Percentiles rank a stretch among this genome's conserved stretches.
phyloP scores from a whole-genome alignment of 768 basidiomycete species.

The Pulveroboletus sp. region DNA sequence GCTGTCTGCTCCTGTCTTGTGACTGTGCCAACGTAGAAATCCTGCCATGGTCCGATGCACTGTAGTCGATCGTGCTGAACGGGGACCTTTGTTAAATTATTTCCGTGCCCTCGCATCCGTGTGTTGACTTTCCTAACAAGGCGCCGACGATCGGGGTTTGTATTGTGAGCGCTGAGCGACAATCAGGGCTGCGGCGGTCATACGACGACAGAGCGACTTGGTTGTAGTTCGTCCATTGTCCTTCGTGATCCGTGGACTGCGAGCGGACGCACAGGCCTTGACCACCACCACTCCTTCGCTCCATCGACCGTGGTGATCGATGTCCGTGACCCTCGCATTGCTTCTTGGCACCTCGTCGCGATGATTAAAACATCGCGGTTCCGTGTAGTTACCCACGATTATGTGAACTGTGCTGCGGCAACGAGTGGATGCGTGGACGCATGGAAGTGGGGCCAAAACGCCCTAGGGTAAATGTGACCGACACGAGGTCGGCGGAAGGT shows the following conservation, averaged over 20 bases:
- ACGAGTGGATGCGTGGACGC: conserved; percentile 7
- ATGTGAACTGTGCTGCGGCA: conserved; percentile 4
- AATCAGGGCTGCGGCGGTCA: conserved; percentile 13
- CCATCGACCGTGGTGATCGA: conserved; percentile 4
- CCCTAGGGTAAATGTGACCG: neutral
- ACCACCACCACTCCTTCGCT: neutral
- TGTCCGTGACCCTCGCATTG: conserved; percentile 10
- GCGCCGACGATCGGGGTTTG: conserved; percentile 11
- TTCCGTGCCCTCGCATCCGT: neutral
- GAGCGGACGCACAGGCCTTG: neutral
- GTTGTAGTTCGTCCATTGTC: neutral
- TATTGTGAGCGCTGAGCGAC: neutral
- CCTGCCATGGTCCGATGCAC: conserved; percentile 8
- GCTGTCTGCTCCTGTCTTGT: conserved; percentile 13
- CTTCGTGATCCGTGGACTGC: conserved; percentile 9
- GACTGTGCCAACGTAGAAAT: conserved; percentile 4
- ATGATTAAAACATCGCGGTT: conserved; percentile 21
- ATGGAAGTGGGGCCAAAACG: conserved; percentile 3
- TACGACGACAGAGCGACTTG: neutral
- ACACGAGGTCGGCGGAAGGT: conserved; percentile 18
- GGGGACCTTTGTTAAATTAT: conserved; percentile 10
- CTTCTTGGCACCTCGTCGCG: conserved; percentile 7
- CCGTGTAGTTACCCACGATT: conserved; percentile 5
- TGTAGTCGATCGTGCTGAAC: conserved; percentile 14
- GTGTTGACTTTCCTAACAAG: conserved; percentile 17